phyloP scores from a whole-genome alignment of 257 asterid species.

The Anisodus tanguticus region DNA sequence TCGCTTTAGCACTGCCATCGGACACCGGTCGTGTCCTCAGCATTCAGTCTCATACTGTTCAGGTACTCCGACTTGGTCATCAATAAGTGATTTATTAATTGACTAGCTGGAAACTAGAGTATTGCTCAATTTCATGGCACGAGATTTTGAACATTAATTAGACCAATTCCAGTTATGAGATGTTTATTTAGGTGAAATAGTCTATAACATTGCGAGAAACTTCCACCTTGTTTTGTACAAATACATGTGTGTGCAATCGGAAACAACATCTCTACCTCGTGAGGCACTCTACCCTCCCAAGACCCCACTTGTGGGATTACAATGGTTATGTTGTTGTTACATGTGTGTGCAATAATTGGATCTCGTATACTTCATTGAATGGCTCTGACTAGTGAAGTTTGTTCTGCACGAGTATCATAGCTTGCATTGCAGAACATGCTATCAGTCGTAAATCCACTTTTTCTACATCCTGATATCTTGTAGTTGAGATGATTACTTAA shows the following conservation, averaged over 20 bases:
- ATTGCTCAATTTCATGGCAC: not conserved
- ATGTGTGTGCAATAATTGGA: not conserved
- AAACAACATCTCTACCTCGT: no score
- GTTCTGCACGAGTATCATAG: not conserved
- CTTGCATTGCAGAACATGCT: conserved; percentile 6
- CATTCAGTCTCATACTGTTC: conserved; percentile 97
- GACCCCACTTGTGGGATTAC: no score
- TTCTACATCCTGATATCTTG: not conserved
- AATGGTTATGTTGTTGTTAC: no score
- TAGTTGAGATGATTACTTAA: not conserved
- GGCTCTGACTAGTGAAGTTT: not conserved
- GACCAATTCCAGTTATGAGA: not conserved
- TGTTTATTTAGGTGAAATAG: not conserved
- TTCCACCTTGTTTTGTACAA: not conserved
- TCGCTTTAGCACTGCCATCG: conserved; percentile 85
- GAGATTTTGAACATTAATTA: not conserved
- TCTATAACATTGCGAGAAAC: not conserved
- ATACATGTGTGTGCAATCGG: not conserved
- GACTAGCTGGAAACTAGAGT: not conserved
- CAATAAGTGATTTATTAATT: not conserved
- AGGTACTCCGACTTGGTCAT: conserved; percentile 50
- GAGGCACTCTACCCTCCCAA: no score
- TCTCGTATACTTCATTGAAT: not conserved
- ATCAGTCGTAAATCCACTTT: not conserved
- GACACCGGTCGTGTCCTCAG: conserved; percentile 92